These are phyloP conservation scores for Diplocarpon mali DNA, from an alignment of 2,329 filamentous ascomycete genomes.

Conservation along the genomic window DNA sequence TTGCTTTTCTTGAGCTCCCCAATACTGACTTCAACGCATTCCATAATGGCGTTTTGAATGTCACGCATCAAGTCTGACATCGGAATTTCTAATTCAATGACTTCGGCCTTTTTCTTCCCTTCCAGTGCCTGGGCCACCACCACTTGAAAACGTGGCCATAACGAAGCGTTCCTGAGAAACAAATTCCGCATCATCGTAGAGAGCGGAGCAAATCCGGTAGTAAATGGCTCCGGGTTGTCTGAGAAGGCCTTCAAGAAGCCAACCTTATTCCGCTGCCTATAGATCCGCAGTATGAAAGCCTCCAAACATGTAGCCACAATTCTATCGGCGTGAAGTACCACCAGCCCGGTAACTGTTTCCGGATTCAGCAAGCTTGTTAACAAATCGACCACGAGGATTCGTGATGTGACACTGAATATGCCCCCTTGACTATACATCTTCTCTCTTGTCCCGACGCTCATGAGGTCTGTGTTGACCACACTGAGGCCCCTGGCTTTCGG, in stretches of 20 bases:
- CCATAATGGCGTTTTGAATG: slow-evolving; percentile 88
- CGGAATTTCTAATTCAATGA: slow-evolving; percentile 89
- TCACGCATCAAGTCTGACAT: slow-evolving; percentile 93
- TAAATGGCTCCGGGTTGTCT: slow-evolving; percentile 85
- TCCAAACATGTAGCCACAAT: slow-evolving; percentile 80
- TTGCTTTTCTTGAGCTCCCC: slow-evolving; percentile 89
- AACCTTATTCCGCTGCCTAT: slow-evolving; percentile 83
- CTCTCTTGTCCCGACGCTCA: slow-evolving; percentile 75
- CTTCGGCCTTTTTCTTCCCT: slow-evolving; percentile 85
- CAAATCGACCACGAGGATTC: slow-evolving; percentile 89
- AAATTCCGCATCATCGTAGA: slow-evolving; percentile 86
- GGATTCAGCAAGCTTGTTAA: slow-evolving; percentile 74
- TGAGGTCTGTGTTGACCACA: slow-evolving; percentile 88
- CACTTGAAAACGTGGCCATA: slow-evolving; percentile 92
- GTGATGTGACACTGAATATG: slow-evolving; percentile 90
- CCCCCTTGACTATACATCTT: slow-evolving; percentile 86
- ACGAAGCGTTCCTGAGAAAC: slow-evolving; percentile 75
- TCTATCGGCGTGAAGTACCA: slow-evolving; percentile 82
- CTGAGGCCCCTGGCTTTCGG: slow-evolving; percentile 75
- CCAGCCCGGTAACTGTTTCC: slow-evolving; percentile 73
- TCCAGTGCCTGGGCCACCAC: slow-evolving; percentile 83
- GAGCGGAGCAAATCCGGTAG: slow-evolving; percentile 76
- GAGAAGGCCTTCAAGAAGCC: slow-evolving; percentile 96
- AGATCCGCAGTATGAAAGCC: slow-evolving; percentile 90
- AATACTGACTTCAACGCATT: slow-evolving; percentile 92